phyloP scores from a whole-genome alignment of 306 rosid genomes.

The Boehmeria nivea region DNA sequence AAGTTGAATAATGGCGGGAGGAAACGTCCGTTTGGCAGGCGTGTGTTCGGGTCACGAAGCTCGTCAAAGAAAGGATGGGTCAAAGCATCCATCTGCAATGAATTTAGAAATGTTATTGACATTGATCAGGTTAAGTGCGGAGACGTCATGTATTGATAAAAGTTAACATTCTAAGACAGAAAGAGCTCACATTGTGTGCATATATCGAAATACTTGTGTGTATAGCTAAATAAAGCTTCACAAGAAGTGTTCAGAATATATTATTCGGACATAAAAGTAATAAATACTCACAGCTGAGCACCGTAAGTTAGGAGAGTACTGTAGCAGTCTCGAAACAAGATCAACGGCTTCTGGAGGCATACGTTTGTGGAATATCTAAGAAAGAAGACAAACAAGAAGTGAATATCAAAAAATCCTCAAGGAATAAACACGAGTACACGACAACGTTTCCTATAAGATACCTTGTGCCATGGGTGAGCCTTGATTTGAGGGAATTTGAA shows the following conservation, averaged over 20 bases:
- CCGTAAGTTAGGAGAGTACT: constrained; percentile 89
- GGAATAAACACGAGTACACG: neutral
- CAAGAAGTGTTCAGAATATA: neutral
- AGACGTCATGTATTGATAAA: too few species aligned
- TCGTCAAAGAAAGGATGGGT: constrained; percentile 92
- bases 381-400: constrained; percentile 4
- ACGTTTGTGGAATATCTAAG: constrained; percentile 87
- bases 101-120: neutral
- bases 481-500: constrained; percentile 97
- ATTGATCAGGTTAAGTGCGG: too few species aligned
- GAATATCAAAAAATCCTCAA: constrained; percentile 1
- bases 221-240: too few species aligned
- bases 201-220: too few species aligned
- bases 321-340: constrained; percentile 87
- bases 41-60: constrained; percentile 73
- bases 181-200: too few species aligned
- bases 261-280: neutral
- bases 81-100: constrained; percentile 78
- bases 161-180: neutral
- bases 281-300: constrained; percentile 77
- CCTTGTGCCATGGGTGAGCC: constrained; percentile 99
- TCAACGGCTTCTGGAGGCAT: constrained; percentile 99
- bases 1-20: constrained; percentile 94
- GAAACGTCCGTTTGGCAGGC: constrained; percentile 91
- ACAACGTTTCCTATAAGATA: constrained; percentile 17